Evolutionary conservation across 805 yeast species (phyloP).

Genomic region (Hanseniaspora valbyensis): DNA sequence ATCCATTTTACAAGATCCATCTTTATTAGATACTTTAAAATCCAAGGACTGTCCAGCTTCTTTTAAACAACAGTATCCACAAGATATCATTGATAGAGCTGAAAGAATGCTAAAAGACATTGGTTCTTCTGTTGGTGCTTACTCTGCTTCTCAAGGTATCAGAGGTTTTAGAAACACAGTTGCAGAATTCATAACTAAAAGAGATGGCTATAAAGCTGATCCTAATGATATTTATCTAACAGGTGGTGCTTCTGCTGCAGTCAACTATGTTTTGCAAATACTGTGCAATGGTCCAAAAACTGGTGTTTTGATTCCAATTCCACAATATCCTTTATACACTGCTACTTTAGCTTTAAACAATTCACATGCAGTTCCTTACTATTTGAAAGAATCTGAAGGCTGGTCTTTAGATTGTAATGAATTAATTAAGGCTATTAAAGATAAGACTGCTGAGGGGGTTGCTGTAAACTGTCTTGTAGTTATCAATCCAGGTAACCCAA

Average conservation of each 20-base stretch:
- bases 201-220: slow-evolving; percentile 65
- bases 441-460: slow-evolving; percentile 42
- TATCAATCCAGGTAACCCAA: slow-evolving; percentile 97
- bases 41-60: slow-evolving; percentile 25
- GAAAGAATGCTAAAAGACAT: slow-evolving; percentile 44
- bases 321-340: slow-evolving; percentile 94
- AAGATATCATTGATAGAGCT: slow-evolving; percentile 70
- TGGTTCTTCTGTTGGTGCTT: slow-evolving; percentile 81
- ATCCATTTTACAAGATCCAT: slow-evolving; percentile 77
- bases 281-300: slow-evolving; percentile 56
- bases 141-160: slow-evolving; percentile 88
- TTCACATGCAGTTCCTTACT: slow-evolving; percentile 77
- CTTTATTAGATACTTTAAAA: slow-evolving; percentile 33
- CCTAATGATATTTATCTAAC: slow-evolving; percentile 74
- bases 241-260: slow-evolving; percentile 92
- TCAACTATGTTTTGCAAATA: slow-evolving; percentile 62
- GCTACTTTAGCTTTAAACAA: slow-evolving; percentile 83
- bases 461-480: slow-evolving; percentile 73
- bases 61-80: slow-evolving; percentile 32
- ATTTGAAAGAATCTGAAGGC: slow-evolving; percentile 61
- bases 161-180: slow-evolving; percentile 59
- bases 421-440: slow-evolving; percentile 43
- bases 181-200: slow-evolving; percentile 62
- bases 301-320: slow-evolving; percentile 88
- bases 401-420: slow-evolving; percentile 76